phyloP scores from a whole-genome alignment of 225 moss, liverwort and hornwort species.

The Physcomitrium patens region DNA sequence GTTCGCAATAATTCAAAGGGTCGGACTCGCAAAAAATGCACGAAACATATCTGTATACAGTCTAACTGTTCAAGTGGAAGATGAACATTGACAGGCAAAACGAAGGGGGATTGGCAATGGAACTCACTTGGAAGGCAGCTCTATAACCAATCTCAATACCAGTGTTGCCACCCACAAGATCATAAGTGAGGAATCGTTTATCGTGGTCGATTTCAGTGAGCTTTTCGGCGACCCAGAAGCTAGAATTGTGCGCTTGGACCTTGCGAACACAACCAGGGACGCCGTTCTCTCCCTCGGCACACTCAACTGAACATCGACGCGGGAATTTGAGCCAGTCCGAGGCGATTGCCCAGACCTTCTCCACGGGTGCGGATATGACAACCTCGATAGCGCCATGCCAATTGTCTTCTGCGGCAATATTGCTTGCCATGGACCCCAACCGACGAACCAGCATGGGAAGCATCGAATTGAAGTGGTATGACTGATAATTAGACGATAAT shows the following conservation, averaged over 20 bases:
- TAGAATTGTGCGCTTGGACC: conserved; percentile 25
- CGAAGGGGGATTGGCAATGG: background rate
- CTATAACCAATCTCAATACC: conserved; percentile 48
- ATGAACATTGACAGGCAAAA: background rate
- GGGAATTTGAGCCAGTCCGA: conserved; percentile 50
- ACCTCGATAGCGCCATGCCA: conserved; percentile 36
- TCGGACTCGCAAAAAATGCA: background rate
- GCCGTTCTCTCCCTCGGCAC: conserved; percentile 24
- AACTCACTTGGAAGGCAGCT: conserved; percentile 37
- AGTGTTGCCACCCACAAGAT: conserved; percentile 44
- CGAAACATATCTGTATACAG: background rate
- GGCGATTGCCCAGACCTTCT: conserved; percentile 44
- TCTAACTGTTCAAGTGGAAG: background rate
- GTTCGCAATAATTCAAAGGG: background rate
- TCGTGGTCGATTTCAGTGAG: conserved; percentile 34
- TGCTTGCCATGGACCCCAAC: conserved; percentile 29
- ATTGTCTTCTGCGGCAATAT: background rate
- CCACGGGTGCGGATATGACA: conserved; percentile 30
- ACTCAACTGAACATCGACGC: conserved; percentile 23
- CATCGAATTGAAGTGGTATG: background rate
- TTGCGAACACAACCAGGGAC: conserved; percentile 42
- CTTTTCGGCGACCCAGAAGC: conserved; percentile 44
- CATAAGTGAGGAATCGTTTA: conserved; percentile 21
- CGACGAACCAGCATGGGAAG: background rate
- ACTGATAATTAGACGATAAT: background rate